Conservation (phyloP, 768 basidiomycete genomes). For the Lactarius deliciosus region DNA sequence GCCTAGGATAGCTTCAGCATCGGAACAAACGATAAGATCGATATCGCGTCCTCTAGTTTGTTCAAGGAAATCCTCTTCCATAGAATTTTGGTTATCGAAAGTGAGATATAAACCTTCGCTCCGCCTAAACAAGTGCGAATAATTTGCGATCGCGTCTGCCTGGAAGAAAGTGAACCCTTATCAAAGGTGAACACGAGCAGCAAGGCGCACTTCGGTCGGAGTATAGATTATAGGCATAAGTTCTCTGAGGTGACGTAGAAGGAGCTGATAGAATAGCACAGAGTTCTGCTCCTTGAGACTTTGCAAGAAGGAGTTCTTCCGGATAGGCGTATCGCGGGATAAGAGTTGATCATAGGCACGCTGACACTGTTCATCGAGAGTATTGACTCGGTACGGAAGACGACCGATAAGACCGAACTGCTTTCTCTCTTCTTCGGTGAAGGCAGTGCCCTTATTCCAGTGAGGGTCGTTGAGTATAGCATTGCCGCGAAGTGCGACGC, state of each 20-base stretch:
- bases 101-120: slow-evolving; percentile 77
- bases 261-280: slow-evolving; percentile 75
- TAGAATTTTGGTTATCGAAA: slow-evolving; percentile 56
- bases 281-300: slow-evolving; percentile 78
- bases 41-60: slow-evolving; percentile 60
- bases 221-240: slow-evolving; percentile 75
- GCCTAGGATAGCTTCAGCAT: slow-evolving; percentile 84
- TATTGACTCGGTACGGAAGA: slow-evolving; percentile 41
- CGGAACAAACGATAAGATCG: slow-evolving; percentile 80
- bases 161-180: slow-evolving; percentile 33
- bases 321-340: slow-evolving; percentile 40
- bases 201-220: slow-evolving; percentile 61
- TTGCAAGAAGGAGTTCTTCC: slow-evolving; percentile 76
- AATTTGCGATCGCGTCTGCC: slow-evolving; percentile 80
- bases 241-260: slow-evolving; percentile 45
- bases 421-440: slow-evolving; percentile 64
- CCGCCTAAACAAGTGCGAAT: slow-evolving; percentile 80
- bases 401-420: slow-evolving; percentile 57
- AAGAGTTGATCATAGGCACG: slow-evolving; percentile 69
- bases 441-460: slow-evolving; percentile 81
- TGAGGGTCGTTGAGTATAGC: slow-evolving; percentile 62
- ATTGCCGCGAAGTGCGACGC: slow-evolving; percentile 59
- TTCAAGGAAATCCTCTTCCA: slow-evolving; percentile 77
- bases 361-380: slow-evolving; percentile 71
- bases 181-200: neutral